Conservation (phyloP, 345 rosid genomes). For the Sisymbrium altissimum region DNA sequence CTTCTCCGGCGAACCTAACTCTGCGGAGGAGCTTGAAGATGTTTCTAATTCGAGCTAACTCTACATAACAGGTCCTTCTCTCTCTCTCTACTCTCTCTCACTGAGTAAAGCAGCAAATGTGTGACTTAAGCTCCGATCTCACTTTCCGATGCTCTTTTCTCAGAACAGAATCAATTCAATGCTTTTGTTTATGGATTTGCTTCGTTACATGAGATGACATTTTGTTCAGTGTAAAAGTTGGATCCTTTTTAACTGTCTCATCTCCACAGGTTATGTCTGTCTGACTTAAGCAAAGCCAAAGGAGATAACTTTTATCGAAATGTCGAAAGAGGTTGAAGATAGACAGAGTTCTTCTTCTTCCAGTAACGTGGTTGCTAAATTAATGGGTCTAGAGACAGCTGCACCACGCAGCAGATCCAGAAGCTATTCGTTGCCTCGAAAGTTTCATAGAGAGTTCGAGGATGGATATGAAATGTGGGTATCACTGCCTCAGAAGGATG, state of each 20-base stretch:
- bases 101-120: constrained; percentile 7
- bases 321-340: constrained; percentile 65
- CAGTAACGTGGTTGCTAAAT: constrained; percentile 79
- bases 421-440: neutral
- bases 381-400: constrained; percentile 86
- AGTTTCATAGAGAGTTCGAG: neutral
- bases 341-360: constrained; percentile 29
- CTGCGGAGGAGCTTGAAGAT: constrained; percentile 3
- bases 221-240: neutral
- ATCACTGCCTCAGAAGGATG: constrained; percentile 11
- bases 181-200: no score
- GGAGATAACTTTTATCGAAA: constrained; percentile 44
- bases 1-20: constrained; percentile 24
- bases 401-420: constrained; percentile 20
- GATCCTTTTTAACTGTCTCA: no score
- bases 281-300: constrained; percentile 5
- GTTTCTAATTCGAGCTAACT: neutral
- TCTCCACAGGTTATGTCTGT: no score
- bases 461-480: neutral
- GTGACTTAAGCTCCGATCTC: constrained; percentile 26
- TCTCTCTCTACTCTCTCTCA: neutral
- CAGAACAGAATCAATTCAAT: no score
- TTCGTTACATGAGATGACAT: neutral
- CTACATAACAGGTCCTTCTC: constrained; percentile 12
- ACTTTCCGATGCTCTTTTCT: constrained; percentile 28